Percentiles rank a stretch among this genome's conserved stretches.
phyloP scores from a whole-genome alignment of 139 green algal genomes.

The Coelastrella sp. region DNA sequence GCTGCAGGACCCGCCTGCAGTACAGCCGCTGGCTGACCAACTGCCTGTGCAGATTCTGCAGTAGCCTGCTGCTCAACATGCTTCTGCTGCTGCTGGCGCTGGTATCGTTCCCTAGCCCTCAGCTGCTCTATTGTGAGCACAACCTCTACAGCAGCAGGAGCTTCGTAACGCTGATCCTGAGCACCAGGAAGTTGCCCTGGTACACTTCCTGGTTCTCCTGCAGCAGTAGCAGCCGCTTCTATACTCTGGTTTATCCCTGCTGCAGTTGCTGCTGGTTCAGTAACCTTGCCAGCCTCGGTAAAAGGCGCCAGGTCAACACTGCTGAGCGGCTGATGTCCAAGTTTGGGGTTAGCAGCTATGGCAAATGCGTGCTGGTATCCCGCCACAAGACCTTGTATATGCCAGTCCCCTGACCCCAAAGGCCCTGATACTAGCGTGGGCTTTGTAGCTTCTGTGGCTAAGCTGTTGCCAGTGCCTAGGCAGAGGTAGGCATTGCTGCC shows the following conservation, averaged over 20 bases:
- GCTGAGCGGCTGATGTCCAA: too few species aligned
- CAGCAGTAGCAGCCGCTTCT: not conserved
- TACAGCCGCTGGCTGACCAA: not conserved
- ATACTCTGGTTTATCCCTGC: not conserved
- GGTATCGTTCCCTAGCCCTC: not conserved
- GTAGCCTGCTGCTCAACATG: not conserved
- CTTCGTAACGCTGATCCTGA: too few species aligned
- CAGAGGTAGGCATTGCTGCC: slow-evolving; percentile 65
- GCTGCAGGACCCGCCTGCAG: not conserved
- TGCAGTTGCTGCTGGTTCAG: not conserved
- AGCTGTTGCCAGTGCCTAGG: slow-evolving; percentile 51
- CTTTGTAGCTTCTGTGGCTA: slow-evolving; percentile 23
- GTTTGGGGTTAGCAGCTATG: slow-evolving; percentile 45
- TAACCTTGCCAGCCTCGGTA: too few species aligned
- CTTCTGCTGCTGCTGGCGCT: not conserved
- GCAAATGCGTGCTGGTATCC: slow-evolving; percentile 70
- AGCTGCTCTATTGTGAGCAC: slow-evolving; percentile 32
- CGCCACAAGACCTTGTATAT: slow-evolving; percentile 56
- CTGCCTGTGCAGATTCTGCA: not conserved
- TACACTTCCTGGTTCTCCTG: too few species aligned
- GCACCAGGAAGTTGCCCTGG: too few species aligned
- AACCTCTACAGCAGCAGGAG: not conserved
- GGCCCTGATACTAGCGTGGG: slow-evolving; percentile 48
- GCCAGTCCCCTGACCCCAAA: slow-evolving; percentile 48
- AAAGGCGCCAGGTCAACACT: not conserved